Evolutionary conservation across 257 asterid species (phyloP), one percentile per base, ranked within the genome.

Genomic region (Anisodus tanguticus): DNA sequence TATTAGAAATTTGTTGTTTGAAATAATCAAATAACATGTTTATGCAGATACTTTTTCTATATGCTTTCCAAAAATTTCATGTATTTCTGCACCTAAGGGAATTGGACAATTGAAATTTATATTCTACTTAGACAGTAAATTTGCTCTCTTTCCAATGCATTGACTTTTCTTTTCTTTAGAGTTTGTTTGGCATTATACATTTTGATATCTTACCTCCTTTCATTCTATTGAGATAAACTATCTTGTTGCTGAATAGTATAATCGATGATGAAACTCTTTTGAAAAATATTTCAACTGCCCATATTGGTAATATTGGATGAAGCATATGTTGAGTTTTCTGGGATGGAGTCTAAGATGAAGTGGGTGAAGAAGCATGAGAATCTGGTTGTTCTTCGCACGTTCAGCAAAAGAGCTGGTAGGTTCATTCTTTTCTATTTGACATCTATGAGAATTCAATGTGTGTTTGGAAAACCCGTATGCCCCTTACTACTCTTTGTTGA

Each of bases 361-460:
- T 97, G 99, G 99, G 98, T 97, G 86, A 97, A 97, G 92, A 93
- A 93, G 92, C 87, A 91, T 81, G 99, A 95, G 88, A 97, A 97
- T 90, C 90, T 95, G 81, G 93, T 93, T 59, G 99, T 97, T 83
- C 98, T 97, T 85, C 96, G 98, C 71, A 97, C 99, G 6, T 97
- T 97, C 88, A 97, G 98, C 91, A 97, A 97, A 89, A 87, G 99
- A 93, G 99, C 98, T 80, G 99, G 99, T 94, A 92, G 11, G 85
- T 82, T 13, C 79, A 68, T 82, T 10, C 69, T 45, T 59, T 47
- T 10, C 66, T 2, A 45, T 69, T 47, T 71, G 49, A 45, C 37
- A 43, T 60, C 31, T 7, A 43, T 49, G 57, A 45, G 15, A 43
- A 5, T 7, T 47, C 60, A 49, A 6, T 11, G 0, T 74, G 60